Conservation (phyloP, 768 basidiomycete genomes). For the Dacryopinax primogenitus region DNA sequence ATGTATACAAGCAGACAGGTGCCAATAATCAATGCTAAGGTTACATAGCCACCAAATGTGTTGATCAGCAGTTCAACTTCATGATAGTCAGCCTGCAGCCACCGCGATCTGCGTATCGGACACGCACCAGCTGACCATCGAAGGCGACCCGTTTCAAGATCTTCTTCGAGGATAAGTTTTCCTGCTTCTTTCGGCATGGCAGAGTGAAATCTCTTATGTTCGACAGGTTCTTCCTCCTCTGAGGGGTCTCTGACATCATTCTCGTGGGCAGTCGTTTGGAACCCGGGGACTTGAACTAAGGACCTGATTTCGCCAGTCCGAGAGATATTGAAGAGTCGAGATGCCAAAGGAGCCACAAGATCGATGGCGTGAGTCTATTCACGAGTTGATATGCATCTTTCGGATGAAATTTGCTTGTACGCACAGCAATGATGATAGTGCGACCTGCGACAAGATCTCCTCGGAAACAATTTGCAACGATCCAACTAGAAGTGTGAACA, state of each 20-base stretch:
- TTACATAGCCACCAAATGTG: background rate
- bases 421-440: slow-evolving; percentile 43
- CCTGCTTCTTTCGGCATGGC: background rate
- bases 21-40: background rate
- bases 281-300: background rate
- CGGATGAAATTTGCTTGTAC: slow-evolving; percentile 14
- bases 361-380: background rate
- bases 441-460: slow-evolving; percentile 37
- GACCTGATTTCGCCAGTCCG: background rate
- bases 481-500: slow-evolving; percentile 28
- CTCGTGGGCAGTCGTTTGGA: background rate
- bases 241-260: background rate
- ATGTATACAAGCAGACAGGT: background rate
- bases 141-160: background rate
- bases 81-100: background rate
- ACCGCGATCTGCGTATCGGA: background rate
- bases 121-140: background rate
- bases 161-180: background rate
- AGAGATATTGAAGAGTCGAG: background rate
- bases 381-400: background rate
- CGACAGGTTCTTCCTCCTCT: background rate
- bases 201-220: background rate
- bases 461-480: slow-evolving; percentile 35
- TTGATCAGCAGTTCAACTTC: background rate
- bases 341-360: background rate